Evolutionary conservation across 2,329 filamentous ascomycete genomes (phyloP).

Genomic region (Proliferodiscus dingleyae): DNA sequence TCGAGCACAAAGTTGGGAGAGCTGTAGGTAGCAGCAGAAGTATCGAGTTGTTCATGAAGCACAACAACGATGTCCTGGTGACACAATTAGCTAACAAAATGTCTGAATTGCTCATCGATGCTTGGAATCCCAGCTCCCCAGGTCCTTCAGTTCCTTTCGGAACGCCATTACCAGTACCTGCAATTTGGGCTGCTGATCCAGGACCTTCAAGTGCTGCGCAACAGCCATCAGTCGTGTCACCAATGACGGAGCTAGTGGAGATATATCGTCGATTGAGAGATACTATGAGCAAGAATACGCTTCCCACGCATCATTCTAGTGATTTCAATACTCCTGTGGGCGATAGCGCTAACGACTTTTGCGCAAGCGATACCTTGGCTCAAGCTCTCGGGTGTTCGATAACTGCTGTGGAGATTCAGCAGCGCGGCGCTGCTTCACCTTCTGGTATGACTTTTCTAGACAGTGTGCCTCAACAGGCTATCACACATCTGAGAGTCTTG

Average conservation of each 20-base stretch:
- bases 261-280: slow-evolving; percentile 58
- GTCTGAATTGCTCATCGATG: slow-evolving; percentile 27
- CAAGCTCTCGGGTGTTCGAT: slow-evolving; percentile 77
- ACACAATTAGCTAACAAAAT: slow-evolving; percentile 21
- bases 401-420: slow-evolving; percentile 82
- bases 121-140: slow-evolving; percentile 27
- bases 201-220: slow-evolving; percentile 34
- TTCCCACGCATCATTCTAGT: slow-evolving; percentile 37
- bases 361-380: slow-evolving; percentile 55
- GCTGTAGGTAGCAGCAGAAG: slow-evolving; percentile 9
- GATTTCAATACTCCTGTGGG: not conserved
- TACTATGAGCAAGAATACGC: slow-evolving; percentile 51
- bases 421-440: slow-evolving; percentile 75
- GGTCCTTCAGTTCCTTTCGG: slow-evolving; percentile 6
- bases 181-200: slow-evolving; percentile 29
- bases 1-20: slow-evolving; percentile 9
- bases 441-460: slow-evolving; percentile 72
- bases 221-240: slow-evolving; percentile 34
- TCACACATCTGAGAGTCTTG: slow-evolving; percentile 84
- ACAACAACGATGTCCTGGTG: slow-evolving; percentile 23
- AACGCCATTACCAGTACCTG: slow-evolving; percentile 17
- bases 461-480: slow-evolving; percentile 74
- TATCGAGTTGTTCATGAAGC: slow-evolving; percentile 23
- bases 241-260: slow-evolving; percentile 50
- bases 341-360: slow-evolving; percentile 40